A percentile compares a stretch with the other conserved stretches of the same genome.
phyloP scores from a whole-genome alignment of 306 rosid species.

The Prunus armeniaca region DNA sequence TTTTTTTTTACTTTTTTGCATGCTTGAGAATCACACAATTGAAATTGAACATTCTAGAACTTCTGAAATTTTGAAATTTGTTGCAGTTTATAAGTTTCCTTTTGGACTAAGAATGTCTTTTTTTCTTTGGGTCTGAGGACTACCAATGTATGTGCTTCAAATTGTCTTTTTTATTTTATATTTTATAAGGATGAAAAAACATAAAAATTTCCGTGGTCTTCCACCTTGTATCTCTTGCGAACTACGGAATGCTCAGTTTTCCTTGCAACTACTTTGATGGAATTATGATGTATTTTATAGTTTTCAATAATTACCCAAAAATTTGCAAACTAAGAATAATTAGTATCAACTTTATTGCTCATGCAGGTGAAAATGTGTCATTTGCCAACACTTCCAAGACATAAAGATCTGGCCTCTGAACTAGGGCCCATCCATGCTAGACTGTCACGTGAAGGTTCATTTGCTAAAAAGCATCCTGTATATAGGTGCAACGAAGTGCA shows the following conservation, averaged over 20 bases:
- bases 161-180: too few species aligned
- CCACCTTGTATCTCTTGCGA: neutral
- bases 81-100: neutral
- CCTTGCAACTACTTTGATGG: neutral
- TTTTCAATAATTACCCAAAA: neutral
- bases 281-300: neutral
- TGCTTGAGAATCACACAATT: neutral
- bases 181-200: too few species aligned
- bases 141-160: too few species aligned
- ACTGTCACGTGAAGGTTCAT: slow-evolving; percentile 45
- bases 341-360: slow-evolving; percentile 1
- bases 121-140: too few species aligned
- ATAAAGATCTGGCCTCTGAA: slow-evolving; percentile 60
- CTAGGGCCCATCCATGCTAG: slow-evolving; percentile 73
- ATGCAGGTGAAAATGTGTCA: slow-evolving; percentile 61
- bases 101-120: neutral
- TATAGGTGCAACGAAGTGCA: slow-evolving; percentile 85
- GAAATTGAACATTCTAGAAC: slow-evolving; percentile 9
- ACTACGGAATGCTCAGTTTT: neutral
- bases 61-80: neutral
- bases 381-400: slow-evolving; percentile 72
- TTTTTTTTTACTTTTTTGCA: neutral
- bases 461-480: slow-evolving; percentile 76
- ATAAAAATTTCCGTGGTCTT: neutral
- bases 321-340: neutral